Evolutionary conservation across 768 basidiomycete species (phyloP).

Genomic region (Tricholoma flavovirens): DNA sequence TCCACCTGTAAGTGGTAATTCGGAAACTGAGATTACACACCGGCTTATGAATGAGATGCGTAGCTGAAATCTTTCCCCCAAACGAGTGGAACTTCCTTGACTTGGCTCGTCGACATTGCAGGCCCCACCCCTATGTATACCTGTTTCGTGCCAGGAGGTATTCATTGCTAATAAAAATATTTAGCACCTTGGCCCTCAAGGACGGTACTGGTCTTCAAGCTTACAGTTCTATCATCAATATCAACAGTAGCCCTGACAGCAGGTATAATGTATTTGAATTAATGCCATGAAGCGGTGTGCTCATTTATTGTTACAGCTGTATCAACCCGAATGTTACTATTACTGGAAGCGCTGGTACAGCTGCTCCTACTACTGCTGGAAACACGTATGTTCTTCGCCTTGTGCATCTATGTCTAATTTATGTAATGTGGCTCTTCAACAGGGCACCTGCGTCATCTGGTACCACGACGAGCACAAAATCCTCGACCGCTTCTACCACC

Average conservation of each 20-base stretch:
- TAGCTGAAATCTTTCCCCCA: constrained; percentile 52
- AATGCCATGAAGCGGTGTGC: background rate
- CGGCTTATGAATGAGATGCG: background rate
- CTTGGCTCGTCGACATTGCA: constrained; percentile 52
- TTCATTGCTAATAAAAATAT: background rate
- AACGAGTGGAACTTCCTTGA: constrained; percentile 35
- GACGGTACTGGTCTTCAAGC: constrained; percentile 49
- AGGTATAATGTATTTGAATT: constrained; percentile 22
- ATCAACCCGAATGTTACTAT: constrained; percentile 10
- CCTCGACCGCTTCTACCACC: constrained; percentile 11
- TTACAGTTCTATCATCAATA: constrained; percentile 47
- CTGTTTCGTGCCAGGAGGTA: background rate
- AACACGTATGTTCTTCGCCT: constrained; percentile 9
- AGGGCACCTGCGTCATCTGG: constrained; percentile 1
- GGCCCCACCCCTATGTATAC: background rate
- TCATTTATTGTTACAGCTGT: constrained; percentile 13
- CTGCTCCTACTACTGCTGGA: constrained; percentile 11
- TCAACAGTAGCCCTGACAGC: constrained; percentile 31
- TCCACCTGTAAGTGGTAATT: constrained; percentile 36
- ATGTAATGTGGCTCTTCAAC: background rate
- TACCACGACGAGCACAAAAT: background rate
- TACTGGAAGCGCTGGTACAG: constrained; percentile 4
- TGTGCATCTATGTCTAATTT: background rate
- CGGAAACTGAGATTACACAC: no score
- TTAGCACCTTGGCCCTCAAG: constrained; percentile 51